Conservation (phyloP, 371 early-diverging fungal species). For the Choanephora cucurbitarum region DNA sequence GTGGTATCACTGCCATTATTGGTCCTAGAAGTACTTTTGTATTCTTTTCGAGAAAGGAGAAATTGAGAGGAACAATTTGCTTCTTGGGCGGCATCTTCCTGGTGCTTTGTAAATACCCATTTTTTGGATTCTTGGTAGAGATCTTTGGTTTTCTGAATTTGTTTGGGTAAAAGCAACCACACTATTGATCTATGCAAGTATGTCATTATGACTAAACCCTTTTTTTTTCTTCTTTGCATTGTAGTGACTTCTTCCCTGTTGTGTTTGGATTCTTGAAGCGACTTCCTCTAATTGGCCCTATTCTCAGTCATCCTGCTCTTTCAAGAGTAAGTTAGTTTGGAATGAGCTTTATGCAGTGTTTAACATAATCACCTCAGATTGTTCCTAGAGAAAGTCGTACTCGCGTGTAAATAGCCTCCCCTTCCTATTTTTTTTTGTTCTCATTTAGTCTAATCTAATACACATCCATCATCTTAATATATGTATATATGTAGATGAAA, state of each 20-base stretch:
- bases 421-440: too few species aligned
- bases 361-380: constrained; percentile 12
- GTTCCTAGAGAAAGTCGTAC: constrained; percentile 32
- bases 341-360: background rate
- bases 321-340: constrained; percentile 56
- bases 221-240: background rate
- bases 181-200: too few species aligned
- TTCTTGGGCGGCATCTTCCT: constrained; percentile 91
- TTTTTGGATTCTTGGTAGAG: constrained; percentile 91
- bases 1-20: constrained; percentile 87
- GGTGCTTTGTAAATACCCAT: constrained; percentile 86
- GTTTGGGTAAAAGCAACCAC: constrained; percentile 95
- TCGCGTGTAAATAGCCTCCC: constrained; percentile 28
- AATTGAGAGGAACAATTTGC: constrained; percentile 86
- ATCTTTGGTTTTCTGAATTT: constrained; percentile 94
- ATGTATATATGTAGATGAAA: too few species aligned
- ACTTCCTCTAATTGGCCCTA: constrained; percentile 86
- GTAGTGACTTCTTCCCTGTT: constrained; percentile 95
- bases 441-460: too few species aligned
- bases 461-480: too few species aligned
- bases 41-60: constrained; percentile 84
- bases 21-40: constrained; percentile 81
- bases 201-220: too few species aligned
- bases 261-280: constrained; percentile 85
- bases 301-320: constrained; percentile 82